Conservation (phyloP, 2,329 filamentous ascomycete species). For the Aspergillus texensis region DNA sequence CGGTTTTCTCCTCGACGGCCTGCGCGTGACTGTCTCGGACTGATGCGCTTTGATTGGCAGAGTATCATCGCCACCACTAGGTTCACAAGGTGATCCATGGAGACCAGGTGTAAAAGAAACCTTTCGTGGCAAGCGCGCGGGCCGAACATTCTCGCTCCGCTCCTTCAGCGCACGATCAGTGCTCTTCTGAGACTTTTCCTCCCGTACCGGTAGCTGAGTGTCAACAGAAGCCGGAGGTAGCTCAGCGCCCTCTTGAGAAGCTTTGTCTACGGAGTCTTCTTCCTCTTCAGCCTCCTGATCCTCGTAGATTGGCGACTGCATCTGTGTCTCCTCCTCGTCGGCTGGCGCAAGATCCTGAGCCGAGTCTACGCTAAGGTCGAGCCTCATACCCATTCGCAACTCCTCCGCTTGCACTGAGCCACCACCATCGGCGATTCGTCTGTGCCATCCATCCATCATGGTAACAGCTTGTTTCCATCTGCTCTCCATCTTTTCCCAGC, state of each 20-base stretch:
- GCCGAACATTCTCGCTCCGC: conserved; percentile 39
- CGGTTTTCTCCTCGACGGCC: conserved; percentile 28
- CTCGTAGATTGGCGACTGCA: conserved; percentile 36
- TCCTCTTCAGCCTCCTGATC: conserved; percentile 33
- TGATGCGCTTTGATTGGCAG: conserved; percentile 37
- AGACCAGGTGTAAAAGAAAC: conserved; percentile 41
- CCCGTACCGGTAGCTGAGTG: conserved; percentile 7
- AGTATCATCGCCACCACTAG: conserved; percentile 34
- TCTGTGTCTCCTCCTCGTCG: conserved; percentile 22
- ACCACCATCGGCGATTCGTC: conserved; percentile 63
- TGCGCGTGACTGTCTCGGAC: conserved; percentile 32
- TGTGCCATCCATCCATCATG: conserved; percentile 91
- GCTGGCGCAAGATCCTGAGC: conserved; percentile 22
- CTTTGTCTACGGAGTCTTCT: conserved; percentile 30
- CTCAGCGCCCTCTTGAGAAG: background rate
- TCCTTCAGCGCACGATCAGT: conserved; percentile 38
- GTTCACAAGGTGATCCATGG: conserved; percentile 31
- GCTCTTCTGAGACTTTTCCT: conserved; percentile 18
- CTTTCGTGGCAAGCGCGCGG: conserved; percentile 37
- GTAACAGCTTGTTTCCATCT: conserved; percentile 87
- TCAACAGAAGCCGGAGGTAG: background rate
- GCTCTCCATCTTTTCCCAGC: conserved; percentile 91
- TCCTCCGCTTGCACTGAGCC: conserved; percentile 47
- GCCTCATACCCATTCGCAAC: conserved; percentile 45
- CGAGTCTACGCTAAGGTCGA: conserved; percentile 40